A percentile compares a stretch with the other conserved stretches of the same genome.
phyloP scores from a whole-genome alignment of 768 basidiomycete genomes.

The Lactarius vividus region DNA sequence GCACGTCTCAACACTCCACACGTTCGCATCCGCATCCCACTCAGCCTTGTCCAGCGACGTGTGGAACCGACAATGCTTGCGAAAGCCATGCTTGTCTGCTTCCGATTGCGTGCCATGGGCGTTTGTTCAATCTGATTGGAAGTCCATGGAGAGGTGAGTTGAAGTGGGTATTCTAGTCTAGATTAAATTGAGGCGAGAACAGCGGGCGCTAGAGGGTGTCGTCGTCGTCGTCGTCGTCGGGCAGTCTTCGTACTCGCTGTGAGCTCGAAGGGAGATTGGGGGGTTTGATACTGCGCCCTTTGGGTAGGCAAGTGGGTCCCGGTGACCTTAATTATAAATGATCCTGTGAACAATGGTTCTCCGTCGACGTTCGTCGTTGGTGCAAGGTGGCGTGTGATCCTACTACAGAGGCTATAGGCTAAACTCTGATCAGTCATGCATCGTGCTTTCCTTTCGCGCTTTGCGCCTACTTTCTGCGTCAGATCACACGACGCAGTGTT shows the following conservation, averaged over 20 bases:
- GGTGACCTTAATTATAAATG: too few species aligned
- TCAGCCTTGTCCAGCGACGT: slow-evolving; percentile 31
- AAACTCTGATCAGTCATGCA: background rate
- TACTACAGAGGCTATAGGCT: background rate
- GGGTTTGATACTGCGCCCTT: too few species aligned
- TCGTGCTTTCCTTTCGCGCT: background rate
- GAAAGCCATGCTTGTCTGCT: slow-evolving; percentile 28
- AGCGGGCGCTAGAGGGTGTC: too few species aligned
- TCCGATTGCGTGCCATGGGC: slow-evolving; percentile 31
- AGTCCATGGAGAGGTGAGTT: slow-evolving; percentile 32
- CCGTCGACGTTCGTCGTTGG: too few species aligned
- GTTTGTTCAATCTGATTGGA: slow-evolving; percentile 32
- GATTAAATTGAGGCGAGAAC: background rate
- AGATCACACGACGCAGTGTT: background rate
- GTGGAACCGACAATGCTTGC: slow-evolving; percentile 28
- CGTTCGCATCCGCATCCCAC: slow-evolving; percentile 31
- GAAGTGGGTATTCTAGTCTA: slow-evolving; percentile 18
- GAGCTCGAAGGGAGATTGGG: too few species aligned
- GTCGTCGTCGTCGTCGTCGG: too few species aligned
- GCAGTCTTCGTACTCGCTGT: too few species aligned
- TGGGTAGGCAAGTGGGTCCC: too few species aligned
- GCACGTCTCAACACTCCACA: slow-evolving; percentile 32
- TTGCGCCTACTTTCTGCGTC: background rate
- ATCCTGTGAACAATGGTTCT: too few species aligned
- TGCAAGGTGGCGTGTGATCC: background rate